These are phyloP conservation scores for Zygosaccharomyces sapae DNA, from an alignment of 1,139 yeast genomes.

Conservation along the genomic window DNA sequence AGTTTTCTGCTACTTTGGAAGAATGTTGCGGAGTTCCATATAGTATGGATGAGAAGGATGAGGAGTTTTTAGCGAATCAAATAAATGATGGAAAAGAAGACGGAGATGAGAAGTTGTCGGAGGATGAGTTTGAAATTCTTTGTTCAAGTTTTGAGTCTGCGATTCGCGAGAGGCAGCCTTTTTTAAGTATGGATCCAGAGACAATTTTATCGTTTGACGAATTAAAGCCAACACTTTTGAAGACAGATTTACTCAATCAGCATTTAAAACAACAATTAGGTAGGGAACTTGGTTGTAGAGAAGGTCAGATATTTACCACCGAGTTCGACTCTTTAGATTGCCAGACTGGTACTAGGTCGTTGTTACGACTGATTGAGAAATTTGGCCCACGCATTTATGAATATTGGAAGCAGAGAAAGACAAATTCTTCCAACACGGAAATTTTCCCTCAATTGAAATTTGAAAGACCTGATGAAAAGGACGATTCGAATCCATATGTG, in stretches of 20 bases:
- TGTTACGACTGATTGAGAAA: constrained; percentile 51
- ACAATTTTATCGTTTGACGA: constrained; percentile 71
- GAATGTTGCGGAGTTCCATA: constrained; percentile 85
- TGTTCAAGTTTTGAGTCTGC: constrained; percentile 71
- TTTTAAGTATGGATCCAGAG: constrained; percentile 75
- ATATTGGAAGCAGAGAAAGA: constrained; percentile 76
- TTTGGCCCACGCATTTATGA: constrained; percentile 71
- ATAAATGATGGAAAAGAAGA: constrained; percentile 38
- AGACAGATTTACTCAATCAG: constrained; percentile 29
- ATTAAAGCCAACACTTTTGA: constrained; percentile 46
- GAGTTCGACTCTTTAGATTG: constrained; percentile 43
- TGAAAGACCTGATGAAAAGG: constrained; percentile 85
- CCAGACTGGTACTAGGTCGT: constrained; percentile 42
- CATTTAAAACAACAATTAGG: constrained; percentile 28
- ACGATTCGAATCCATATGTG: constrained; percentile 90
- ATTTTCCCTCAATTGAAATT: constrained; percentile 74
- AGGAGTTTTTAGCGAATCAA: constrained; percentile 48
- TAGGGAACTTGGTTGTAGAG: constrained; percentile 23
- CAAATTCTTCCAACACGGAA: constrained; percentile 63
- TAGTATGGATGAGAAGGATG: constrained; percentile 89
- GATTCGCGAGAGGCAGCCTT: constrained; percentile 81
- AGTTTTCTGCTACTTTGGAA: constrained; percentile 91
- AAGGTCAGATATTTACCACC: constrained; percentile 25
- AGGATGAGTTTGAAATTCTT: constrained; percentile 80
- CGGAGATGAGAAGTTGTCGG: constrained; percentile 45